Evolutionary conservation across 257 asterid species (phyloP).

Genomic region (Solanum okadae): DNA sequence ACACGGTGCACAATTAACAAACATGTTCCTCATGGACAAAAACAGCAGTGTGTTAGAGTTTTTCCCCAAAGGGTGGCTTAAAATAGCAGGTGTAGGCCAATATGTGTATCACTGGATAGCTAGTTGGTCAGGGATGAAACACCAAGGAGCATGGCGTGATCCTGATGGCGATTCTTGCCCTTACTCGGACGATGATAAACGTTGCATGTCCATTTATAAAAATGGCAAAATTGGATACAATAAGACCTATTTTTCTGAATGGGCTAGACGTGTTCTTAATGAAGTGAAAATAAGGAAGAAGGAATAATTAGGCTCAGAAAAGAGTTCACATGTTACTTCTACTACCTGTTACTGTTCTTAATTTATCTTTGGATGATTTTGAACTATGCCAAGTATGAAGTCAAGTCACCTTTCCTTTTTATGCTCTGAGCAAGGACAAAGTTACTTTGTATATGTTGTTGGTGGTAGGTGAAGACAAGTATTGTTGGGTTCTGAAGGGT

Average conservation of each 20-base stretch:
- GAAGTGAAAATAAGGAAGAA: slow-evolving; percentile 26
- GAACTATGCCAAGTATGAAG: background rate
- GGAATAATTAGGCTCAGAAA: background rate
- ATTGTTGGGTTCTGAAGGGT: too few relatives aligned
- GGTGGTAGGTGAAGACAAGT: too few relatives aligned
- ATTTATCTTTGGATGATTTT: background rate
- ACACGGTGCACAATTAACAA: slow-evolving; percentile 73
- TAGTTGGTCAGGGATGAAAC: slow-evolving; percentile 67
- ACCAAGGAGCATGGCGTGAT: slow-evolving; percentile 72
- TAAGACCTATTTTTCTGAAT: slow-evolving; percentile 38
- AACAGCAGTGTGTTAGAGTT: slow-evolving; percentile 66
- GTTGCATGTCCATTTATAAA: slow-evolving; percentile 59
- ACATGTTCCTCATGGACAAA: slow-evolving; percentile 65
- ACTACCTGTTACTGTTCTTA: slow-evolving; percentile 24
- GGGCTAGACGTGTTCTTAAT: slow-evolving; percentile 39
- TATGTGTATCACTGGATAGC: slow-evolving; percentile 69
- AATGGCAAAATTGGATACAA: slow-evolving; percentile 44
- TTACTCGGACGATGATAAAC: slow-evolving; percentile 38
- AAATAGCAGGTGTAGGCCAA: slow-evolving; percentile 64
- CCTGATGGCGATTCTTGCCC: slow-evolving; percentile 44
- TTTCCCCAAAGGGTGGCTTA: slow-evolving; percentile 69
- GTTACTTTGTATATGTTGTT: too few relatives aligned
- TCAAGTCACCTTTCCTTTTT: too few relatives aligned
- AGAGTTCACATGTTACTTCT: background rate
- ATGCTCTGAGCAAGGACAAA: too few relatives aligned